Conservation (phyloP, 805 yeast species). For the Yueomyces sinensis region DNA sequence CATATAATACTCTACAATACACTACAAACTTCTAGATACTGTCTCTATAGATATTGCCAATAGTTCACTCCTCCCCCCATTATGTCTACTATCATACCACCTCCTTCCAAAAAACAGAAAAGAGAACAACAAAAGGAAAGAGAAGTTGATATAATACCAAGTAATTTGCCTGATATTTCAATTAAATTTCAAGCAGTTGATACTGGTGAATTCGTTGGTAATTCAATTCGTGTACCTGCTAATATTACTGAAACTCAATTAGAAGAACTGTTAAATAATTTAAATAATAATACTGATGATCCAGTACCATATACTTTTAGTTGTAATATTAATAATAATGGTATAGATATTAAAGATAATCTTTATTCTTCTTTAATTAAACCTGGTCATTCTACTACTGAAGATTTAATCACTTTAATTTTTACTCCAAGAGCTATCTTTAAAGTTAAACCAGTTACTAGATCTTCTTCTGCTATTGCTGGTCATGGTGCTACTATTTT, state of each 20-base stretch:
- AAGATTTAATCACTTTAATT: constrained; percentile 81
- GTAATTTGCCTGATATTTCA: constrained; percentile 73
- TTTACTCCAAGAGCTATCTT: constrained; percentile 93
- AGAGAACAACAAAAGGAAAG: constrained; percentile 71
- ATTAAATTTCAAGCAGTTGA: constrained; percentile 88
- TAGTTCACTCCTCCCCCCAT: background rate
- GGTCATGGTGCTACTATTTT: constrained; percentile 93
- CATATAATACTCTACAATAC: no score
- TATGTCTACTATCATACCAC: constrained; percentile 92
- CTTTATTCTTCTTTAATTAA: constrained; percentile 69
- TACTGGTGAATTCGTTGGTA: constrained; percentile 76
- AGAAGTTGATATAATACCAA: constrained; percentile 61
- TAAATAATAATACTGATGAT: constrained; percentile 58
- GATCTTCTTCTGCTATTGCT: constrained; percentile 83
- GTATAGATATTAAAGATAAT: constrained; percentile 64
- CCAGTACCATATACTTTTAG: constrained; percentile 87
- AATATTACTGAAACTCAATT: constrained; percentile 72
- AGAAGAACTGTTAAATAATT: constrained; percentile 74
- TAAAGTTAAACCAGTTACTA: constrained; percentile 80
- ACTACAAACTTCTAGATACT: no score
- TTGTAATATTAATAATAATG: constrained; percentile 31
- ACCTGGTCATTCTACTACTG: constrained; percentile 81
- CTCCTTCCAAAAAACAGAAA: constrained; percentile 81
- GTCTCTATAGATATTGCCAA: no score
- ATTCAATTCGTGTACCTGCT: constrained; percentile 85